Percentiles rank a stretch among this genome's conserved stretches.
Evolutionary conservation across 257 asterid genomes (phyloP).

Genomic region (Datura wrightii): DNA sequence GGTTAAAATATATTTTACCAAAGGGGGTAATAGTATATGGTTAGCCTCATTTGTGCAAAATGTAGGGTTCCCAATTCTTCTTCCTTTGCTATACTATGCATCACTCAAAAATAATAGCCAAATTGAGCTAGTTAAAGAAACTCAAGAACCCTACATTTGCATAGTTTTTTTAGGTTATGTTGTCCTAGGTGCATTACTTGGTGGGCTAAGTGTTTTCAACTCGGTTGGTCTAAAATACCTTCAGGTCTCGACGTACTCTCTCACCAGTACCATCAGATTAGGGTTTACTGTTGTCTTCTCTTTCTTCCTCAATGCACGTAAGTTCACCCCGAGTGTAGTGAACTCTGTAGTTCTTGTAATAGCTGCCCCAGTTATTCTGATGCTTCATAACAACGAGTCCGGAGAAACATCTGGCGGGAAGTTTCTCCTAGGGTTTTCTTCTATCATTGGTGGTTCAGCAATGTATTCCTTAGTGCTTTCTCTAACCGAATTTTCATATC

Average conservation of each 20-base stretch:
- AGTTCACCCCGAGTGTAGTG: constrained; percentile 45
- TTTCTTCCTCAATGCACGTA: constrained; percentile 48
- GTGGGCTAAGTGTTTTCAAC: constrained; percentile 13
- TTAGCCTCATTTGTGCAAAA: constrained; percentile 48
- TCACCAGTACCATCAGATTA: background rate
- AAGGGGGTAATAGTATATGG: constrained; percentile 61
- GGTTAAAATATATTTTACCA: constrained; percentile 48
- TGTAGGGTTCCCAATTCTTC: constrained; percentile 51
- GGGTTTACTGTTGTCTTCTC: background rate
- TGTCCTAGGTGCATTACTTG: constrained; percentile 14
- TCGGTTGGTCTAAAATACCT: background rate
- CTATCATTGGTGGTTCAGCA: constrained; percentile 46
- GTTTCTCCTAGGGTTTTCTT: constrained; percentile 38
- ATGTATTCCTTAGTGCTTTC: constrained; percentile 45
- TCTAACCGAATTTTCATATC: constrained; percentile 45
- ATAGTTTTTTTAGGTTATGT: background rate
- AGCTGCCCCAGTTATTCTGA: constrained; percentile 54
- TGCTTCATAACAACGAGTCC: constrained; percentile 50
- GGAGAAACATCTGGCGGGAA: constrained; percentile 31
- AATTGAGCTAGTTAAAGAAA: background rate
- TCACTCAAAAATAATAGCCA: background rate
- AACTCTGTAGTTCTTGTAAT: constrained; percentile 55
- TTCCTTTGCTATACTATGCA: constrained; percentile 40
- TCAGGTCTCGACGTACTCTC: background rate
- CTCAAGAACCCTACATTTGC: constrained; percentile 12